Evolutionary conservation across 257 asterid species (phyloP).

Genomic region (Hygrophila difformis): DNA sequence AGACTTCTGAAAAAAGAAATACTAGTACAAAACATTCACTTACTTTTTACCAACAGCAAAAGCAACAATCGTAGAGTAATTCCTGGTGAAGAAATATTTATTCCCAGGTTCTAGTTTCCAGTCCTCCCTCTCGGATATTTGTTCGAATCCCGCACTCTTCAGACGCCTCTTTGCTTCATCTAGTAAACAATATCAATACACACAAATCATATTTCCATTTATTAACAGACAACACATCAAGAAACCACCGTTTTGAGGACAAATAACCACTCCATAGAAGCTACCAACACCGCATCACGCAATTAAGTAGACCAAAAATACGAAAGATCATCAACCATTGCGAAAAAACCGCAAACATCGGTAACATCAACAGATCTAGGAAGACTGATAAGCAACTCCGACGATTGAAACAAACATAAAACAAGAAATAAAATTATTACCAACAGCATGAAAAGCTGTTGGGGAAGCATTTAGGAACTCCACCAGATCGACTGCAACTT

Average conservation of each 20-base stretch:
- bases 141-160: slow-evolving; percentile 65
- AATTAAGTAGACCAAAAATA: too few relatives aligned
- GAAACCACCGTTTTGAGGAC: too few relatives aligned
- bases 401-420: neutral
- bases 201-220: neutral
- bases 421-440: slow-evolving; percentile 24
- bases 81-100: slow-evolving; percentile 88
- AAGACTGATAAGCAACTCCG: neutral
- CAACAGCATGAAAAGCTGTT: slow-evolving; percentile 94
- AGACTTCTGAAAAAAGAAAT: neutral
- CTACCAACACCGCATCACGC: too few relatives aligned
- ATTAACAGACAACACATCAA: neutral
- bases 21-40: neutral
- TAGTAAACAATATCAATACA: slow-evolving; percentile 17
- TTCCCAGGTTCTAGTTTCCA: slow-evolving; percentile 83
- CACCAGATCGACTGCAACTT: slow-evolving; percentile 61
- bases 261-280: too few relatives aligned
- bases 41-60: slow-evolving; percentile 92
- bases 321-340: too few relatives aligned
- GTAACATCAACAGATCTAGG: slow-evolving; percentile 11
- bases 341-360: neutral
- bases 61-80: slow-evolving; percentile 84
- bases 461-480: slow-evolving; percentile 91
- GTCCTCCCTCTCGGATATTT: slow-evolving; percentile 70
- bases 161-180: slow-evolving; percentile 75